Base-by-base conservation (phyloP, 192 early-diverging fungal species). In the Geosiphon pyriformis region DNA sequence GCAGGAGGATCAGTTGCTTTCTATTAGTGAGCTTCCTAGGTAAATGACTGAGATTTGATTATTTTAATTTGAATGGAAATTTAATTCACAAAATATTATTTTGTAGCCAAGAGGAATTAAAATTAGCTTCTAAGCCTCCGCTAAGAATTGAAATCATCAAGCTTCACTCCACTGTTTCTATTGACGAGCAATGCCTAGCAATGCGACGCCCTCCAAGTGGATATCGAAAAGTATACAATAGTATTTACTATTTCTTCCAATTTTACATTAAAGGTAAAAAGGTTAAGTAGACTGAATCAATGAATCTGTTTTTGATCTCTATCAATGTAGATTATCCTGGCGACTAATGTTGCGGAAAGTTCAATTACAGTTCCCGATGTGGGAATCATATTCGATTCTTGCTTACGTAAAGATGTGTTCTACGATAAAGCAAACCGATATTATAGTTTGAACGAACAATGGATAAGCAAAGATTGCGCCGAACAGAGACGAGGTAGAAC, bases 351-450 rank as follows among this genome's bases (percentile, higher is more conserved):
- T 71, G 71, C 71, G 1, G 71, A 72, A 23, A 70, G 58, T 18
- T 72, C 71, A 10, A 60, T 72, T 52, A 72, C 71, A 15, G 69
- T 72, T 18, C 71, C 71, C 4, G 71, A 70, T 47, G 68, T 70
- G 22, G 27, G 4, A 18, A 55, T 61, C 10, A 62, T 72, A 47
- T 72, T 72, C 25, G 71, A 72, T 33, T 53, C 69, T 17, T 72
- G 71, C 26, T 49, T 72, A 1, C 57, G 71, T 23, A 72, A 72
- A 42, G 71, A 72, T 29, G 46, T 72, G 8, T 27, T 31, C 56
- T 72, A 72, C n/a, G 59, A 72, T 29, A 37, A 66, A 37, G 42
- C 17, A 57, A 47, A 31, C 4, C 31, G 71, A 42, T 71, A 34
- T 32, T 68, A 60, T 30, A 70, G 67, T 37, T 55, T 72, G 10